These are phyloP conservation scores for Aspergillus luchuensis DNA, from an alignment of 2,329 filamentous ascomycete species.

Conservation along the genomic window DNA sequence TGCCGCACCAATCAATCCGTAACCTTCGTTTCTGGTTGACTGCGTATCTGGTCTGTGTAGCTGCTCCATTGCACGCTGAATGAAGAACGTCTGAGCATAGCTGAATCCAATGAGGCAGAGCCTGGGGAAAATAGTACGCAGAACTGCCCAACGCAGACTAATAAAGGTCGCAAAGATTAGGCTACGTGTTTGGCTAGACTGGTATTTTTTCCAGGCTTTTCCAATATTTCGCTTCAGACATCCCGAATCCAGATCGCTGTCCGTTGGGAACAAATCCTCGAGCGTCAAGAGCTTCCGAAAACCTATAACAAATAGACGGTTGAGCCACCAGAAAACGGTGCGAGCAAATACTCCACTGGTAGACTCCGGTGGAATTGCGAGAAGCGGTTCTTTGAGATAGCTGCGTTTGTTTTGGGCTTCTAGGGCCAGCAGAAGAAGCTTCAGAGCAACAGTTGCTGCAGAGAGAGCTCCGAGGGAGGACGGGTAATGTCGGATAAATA, in stretches of 20 bases:
- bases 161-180: conserved; percentile 22
- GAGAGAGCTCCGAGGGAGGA: conserved; percentile 38
- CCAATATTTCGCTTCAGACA: neutral
- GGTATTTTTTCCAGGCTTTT: neutral
- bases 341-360: conserved; percentile 31
- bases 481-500: conserved; percentile 32
- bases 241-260: neutral
- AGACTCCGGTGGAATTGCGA: conserved; percentile 22
- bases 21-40: conserved; percentile 29
- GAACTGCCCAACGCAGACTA: conserved; percentile 22
- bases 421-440: conserved; percentile 44
- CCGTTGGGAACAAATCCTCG: conserved; percentile 18
- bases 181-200: neutral
- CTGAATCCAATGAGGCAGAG: conserved; percentile 25
- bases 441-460: conserved; percentile 41
- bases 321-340: conserved; percentile 42
- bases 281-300: conserved; percentile 23
- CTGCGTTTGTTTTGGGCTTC: conserved; percentile 48
- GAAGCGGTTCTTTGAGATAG: conserved; percentile 19
- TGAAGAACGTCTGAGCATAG: conserved; percentile 28
- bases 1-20: conserved; percentile 42
- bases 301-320: conserved; percentile 29
- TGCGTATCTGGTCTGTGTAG: conserved; percentile 14
- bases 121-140: conserved; percentile 21
- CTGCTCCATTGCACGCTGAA: conserved; percentile 28